Evolutionary conservation across 2,329 filamentous ascomycete genomes (phyloP), one percentile per base, ranked within the genome.

Genomic region (Albophoma yamanashiensis): DNA sequence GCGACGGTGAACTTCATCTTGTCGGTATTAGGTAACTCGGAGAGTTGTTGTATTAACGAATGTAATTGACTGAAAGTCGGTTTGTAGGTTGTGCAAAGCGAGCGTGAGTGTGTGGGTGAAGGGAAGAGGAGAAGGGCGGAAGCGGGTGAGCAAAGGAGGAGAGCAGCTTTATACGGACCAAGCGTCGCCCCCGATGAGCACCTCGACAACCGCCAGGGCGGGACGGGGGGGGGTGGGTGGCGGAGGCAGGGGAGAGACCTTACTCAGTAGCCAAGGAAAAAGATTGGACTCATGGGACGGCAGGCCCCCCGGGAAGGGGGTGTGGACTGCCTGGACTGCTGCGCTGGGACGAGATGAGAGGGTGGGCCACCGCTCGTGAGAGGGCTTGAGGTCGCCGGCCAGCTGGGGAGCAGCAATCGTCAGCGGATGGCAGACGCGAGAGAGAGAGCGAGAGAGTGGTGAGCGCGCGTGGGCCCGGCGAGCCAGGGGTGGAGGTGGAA

Each of bases 1-100:
- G 79, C 79, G 71, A 76, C 71, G 70, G 82, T 74, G 82, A 80
- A 85, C 82, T 86, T 83, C 84, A 87, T 87, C 73, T 84, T 86
- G 82, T 78, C 76, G 76, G 76, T 71, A 74, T 77, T 76, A 74
- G 71, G 75, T 76, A 69, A 71, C 65, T 69, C 64, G 68, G 72
- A 73, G 65, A 52, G 45, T 39, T 38, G 64, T 62, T 67, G 65
- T 50, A 56, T 67, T 74, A 83, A 83, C 78, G 81, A 83, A 74
- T 81, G 81, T 75, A 82, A 78, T 77, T 82, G 81, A 83, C 81
- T 80, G 68, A 73, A 80, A 79, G 80, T 79, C 78, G 76, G 63
- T 62, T 42, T 61, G 77, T 73, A 75, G 69, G 27, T 31, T 31
- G 69, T 72, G 71, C 65, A 64, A 67, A 77, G 72, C 68, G 76